Percentiles rank a stretch among this genome's conserved stretches.
These are phyloP conservation scores for Lignosus rhinocerotis DNA, from an alignment of 1,284 basidiomycete genomes.

Conservation along the genomic window DNA sequence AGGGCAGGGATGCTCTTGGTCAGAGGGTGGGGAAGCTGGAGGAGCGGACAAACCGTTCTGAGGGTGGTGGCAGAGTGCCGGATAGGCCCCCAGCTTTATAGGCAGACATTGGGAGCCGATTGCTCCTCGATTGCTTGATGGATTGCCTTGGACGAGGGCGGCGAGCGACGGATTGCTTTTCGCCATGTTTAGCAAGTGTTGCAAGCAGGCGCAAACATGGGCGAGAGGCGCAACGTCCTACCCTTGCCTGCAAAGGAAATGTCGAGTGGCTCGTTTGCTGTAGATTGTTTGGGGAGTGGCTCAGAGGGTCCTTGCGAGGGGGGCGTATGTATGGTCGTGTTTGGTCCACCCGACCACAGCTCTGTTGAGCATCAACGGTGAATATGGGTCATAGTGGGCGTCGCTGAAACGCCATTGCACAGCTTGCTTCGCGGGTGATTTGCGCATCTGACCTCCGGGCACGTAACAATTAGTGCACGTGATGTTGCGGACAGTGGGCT, in stretches of 20 bases:
- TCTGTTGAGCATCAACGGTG: neutral
- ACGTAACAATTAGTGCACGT: neutral
- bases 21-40: neutral
- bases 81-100: conserved; percentile 10
- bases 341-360: neutral
- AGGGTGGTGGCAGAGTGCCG: conserved; percentile 1
- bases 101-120: neutral
- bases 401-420: too few species aligned
- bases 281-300: conserved; percentile 1
- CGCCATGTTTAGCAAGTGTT: conserved; percentile 12
- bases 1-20: neutral
- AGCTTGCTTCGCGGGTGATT: too few species aligned
- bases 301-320: neutral
- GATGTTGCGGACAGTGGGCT: too few species aligned
- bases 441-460: neutral
- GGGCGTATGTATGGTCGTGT: conserved; percentile 11
- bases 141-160: conserved; percentile 9
- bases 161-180: conserved; percentile 17
- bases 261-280: neutral
- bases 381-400: too few species aligned
- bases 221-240: conserved; percentile 12
- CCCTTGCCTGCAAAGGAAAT: conserved; percentile 13
- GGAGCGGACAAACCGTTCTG: conserved; percentile 1
- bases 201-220: conserved; percentile 16
- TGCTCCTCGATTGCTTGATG: conserved; percentile 17